Conservation (phyloP, 768 basidiomycete genomes). For the Trametes cingulata region DNA sequence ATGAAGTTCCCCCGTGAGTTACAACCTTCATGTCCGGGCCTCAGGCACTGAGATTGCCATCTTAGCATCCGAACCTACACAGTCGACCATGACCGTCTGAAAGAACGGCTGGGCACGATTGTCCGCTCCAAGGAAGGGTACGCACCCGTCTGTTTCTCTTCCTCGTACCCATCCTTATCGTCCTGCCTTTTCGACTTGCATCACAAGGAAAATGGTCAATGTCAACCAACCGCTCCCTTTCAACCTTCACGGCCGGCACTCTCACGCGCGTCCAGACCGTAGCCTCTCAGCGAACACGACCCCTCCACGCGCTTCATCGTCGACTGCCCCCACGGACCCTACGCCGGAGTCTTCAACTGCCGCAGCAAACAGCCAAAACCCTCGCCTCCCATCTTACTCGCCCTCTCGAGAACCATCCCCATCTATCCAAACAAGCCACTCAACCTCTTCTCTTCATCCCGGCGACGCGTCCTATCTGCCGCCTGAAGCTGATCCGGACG, state of each 20-base stretch:
- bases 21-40: background rate
- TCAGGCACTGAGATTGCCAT: background rate
- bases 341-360: slow-evolving; percentile 28
- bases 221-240: slow-evolving; percentile 62
- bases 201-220: slow-evolving; percentile 68
- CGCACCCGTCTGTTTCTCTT: slow-evolving; percentile 24
- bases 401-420: slow-evolving; percentile 31
- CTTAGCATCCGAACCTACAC: slow-evolving; percentile 24
- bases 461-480: slow-evolving; percentile 34
- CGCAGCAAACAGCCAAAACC: slow-evolving; percentile 7
- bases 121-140: slow-evolving; percentile 65
- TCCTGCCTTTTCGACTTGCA: background rate
- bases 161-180: slow-evolving; percentile 2
- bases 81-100: slow-evolving; percentile 50
- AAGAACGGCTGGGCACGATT: slow-evolving; percentile 53
- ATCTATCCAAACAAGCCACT: slow-evolving; percentile 34
- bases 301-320: slow-evolving; percentile 20
- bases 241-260: slow-evolving; percentile 49
- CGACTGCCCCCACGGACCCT: slow-evolving; percentile 21
- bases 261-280: slow-evolving; percentile 33
- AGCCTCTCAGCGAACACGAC: slow-evolving; percentile 34
- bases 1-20: slow-evolving; percentile 32
- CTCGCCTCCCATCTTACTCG: slow-evolving; percentile 24
- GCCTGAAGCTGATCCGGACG: slow-evolving; percentile 30
- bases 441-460: slow-evolving; percentile 33